phyloP scores from a whole-genome alignment of 257 asterid species.

The Henckelia pumila region DNA sequence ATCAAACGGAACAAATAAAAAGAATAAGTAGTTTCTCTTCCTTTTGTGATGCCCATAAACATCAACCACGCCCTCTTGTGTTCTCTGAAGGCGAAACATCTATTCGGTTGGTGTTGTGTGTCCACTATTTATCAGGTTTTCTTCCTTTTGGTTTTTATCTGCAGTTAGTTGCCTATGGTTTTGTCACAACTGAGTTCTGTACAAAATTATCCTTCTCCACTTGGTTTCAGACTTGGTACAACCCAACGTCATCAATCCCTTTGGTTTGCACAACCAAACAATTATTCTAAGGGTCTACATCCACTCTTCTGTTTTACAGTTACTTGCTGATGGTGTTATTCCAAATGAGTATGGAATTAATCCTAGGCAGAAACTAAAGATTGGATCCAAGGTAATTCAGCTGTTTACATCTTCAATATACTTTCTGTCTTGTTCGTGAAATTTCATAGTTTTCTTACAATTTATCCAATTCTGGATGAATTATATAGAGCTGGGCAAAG shows the following conservation, averaged over 20 bases:
- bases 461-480: constrained; percentile 1
- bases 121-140: background rate
- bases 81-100: constrained; percentile 2
- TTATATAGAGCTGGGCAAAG: constrained; percentile 4
- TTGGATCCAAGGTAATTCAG: constrained; percentile 76
- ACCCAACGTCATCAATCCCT: too few species aligned
- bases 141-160: background rate
- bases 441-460: constrained; percentile 3
- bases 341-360: constrained; percentile 96
- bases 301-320: constrained; percentile 49
- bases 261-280: too few species aligned
- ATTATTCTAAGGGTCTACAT: too few species aligned
- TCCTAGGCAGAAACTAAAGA: constrained; percentile 79
- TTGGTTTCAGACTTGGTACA: too few species aligned
- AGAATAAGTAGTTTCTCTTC: background rate
- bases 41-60: constrained; percentile 2
- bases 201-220: background rate
- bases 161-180: background rate
- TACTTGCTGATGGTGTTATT: constrained; percentile 96
- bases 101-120: background rate
- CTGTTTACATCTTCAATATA: background rate
- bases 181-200: background rate
- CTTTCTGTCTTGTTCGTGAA: constrained; percentile 3
- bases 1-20: background rate
- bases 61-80: background rate